Base-by-base conservation (phyloP, 2,329 filamentous ascomycete species). In the Fusarium sp. region DNA sequence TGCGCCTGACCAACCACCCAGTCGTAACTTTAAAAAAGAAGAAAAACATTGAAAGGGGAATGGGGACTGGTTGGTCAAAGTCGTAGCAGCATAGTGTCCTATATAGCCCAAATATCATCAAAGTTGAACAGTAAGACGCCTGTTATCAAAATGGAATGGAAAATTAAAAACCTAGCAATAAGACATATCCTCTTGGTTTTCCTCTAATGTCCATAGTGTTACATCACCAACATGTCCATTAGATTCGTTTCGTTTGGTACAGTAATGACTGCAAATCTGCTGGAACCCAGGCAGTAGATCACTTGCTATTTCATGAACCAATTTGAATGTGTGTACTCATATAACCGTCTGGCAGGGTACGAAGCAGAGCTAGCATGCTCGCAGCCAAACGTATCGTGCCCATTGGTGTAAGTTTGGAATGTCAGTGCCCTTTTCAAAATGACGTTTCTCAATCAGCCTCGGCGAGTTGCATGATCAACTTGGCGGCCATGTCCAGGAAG, bases 401-500 rank as follows among this genome's bases (percentile, higher is more conserved):
- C 31, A 39, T 35, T 58, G 22, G 31, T 42, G 28, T 31, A n/a
- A 47, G 8, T 22, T 9, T 56, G 22, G 48, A 49, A 12, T 36
- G 38, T 31, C 15, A 35, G n/a, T 61, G 28, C 35, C 54, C 38
- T 31, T 36, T 36, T n/a, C 45, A 28, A 39, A 63, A 52, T 22
- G 35, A 31, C 9, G 14, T 39, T 47, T 56, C 60, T 81, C 84
- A 90, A 78, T 94, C 93, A 65, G 93, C 92, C 81, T 96, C 94
- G 17, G 95, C 95, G 80, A 98, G 86, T 84, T 98, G 95, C 84
- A 98, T 95, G 77, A 98, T 98, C 79, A 98, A 87, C 83, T 92
- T 92, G 75, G 94, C 95, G 36, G 96, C 95, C 83, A 98, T 93
- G 84, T 98, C 96, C 79, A 98, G 87, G 84, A 98, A 98, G 8